Base-by-base conservation (phyloP, 75 land plant species). In the Selaginella tamariscina region DNA sequence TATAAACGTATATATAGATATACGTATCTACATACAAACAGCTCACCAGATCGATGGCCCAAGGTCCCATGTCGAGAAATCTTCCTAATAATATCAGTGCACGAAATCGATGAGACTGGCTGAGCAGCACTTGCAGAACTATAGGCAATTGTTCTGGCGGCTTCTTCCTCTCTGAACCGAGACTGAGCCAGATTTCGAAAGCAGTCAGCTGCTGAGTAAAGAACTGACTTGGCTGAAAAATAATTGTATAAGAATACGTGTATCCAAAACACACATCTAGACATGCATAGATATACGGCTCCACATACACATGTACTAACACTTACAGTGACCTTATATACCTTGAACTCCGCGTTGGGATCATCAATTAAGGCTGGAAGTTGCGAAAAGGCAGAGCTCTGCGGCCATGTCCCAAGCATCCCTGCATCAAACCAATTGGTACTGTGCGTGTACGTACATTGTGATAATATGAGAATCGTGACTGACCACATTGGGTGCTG, bases 371-470 rank as follows among this genome's bases (percentile, higher is more conserved):
- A 64, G 27, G 82, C 72, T 68, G 84, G 88, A 56, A 93, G 84
- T 71, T 93, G 94, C 54, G 96, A 73, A 22, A 93, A 85, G n/a
- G 64, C 96, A 89, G 27, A 86, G 79, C 67, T 93, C 98, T 32
- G 98, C 96, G 77, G 98, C 98, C 98, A 93, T 93, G 67, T 93
- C 98, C 98, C 98, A 89, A 56, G 98, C 98, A 80, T 93, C 85
- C 98, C 98, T 92, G 70, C 5, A 79, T 29, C 32, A 65, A 29
- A 49, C 20, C 22, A 66, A 28, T 18, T 68, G n/a, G 32, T 2
- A 65, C n/a, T 13, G 8, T 28, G 31, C 2, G 1, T 29, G 31
- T 2, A 67, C 1, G 31, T n/a, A 28, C 21, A 29, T 21, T 15
- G 1, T 32, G 24, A 39, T 21, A 66, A 27, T 54, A 30, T 49